Evolutionary conservation across 345 rosid species (phyloP).

Genomic region (Garcia nutans): DNA sequence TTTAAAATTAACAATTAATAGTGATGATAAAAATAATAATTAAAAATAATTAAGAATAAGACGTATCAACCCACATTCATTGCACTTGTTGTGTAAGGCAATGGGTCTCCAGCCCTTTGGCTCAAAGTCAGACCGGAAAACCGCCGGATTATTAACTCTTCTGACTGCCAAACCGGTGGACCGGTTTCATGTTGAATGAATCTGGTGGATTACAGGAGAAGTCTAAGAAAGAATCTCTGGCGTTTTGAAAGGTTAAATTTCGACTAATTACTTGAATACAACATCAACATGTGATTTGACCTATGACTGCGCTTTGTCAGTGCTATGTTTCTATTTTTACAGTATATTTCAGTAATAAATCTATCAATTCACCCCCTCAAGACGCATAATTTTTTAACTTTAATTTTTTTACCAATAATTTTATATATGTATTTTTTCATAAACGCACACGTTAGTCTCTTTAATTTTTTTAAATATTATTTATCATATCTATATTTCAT

Average conservation of each 20-base stretch:
- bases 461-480: too few relatives aligned
- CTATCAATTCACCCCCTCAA: not conserved
- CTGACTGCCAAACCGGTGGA: too few relatives aligned
- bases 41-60: not conserved
- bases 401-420: too few relatives aligned
- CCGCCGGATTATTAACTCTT: too few relatives aligned
- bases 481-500: too few relatives aligned
- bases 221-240: not conserved
- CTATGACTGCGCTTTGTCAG: constrained; percentile 1
- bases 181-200: not conserved
- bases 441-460: too few relatives aligned
- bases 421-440: too few relatives aligned
- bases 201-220: not conserved
- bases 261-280: too few relatives aligned
- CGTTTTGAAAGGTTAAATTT: not conserved
- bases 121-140: too few relatives aligned
- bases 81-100: not conserved
- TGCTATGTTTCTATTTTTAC: constrained; percentile 2
- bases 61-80: constrained; percentile 1
- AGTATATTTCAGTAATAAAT: constrained; percentile 1
- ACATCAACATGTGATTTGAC: not conserved
- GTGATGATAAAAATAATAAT: not conserved
- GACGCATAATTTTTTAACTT: too few relatives aligned
- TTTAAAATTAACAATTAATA: too few relatives aligned
- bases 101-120: not conserved